Conservation (phyloP, 2,329 filamentous ascomycete species). For the Microdochium paspali region DNA sequence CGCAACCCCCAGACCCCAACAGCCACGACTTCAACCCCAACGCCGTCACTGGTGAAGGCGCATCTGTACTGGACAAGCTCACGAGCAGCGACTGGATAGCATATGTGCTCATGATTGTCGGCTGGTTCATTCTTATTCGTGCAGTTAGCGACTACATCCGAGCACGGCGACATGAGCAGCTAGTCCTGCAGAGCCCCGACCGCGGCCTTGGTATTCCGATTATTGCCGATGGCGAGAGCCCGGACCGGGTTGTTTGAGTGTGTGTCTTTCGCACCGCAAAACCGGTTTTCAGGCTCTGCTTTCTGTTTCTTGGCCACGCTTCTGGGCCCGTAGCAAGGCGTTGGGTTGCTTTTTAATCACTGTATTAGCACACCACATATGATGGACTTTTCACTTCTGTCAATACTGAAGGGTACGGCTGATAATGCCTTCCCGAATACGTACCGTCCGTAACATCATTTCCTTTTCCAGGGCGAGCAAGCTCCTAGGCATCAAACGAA, state of each 20-base stretch:
- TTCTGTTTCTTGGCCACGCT: background rate
- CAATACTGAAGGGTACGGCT: background rate
- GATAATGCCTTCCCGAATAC: background rate
- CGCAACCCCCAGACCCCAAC: slow-evolving; percentile 77
- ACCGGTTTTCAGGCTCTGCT: background rate
- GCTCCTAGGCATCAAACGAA: too few relatives aligned
- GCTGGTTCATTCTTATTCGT: slow-evolving; percentile 95
- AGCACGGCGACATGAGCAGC: slow-evolving; percentile 81
- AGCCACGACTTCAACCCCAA: slow-evolving; percentile 78
- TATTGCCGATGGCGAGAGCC: slow-evolving; percentile 74
- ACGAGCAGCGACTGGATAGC: slow-evolving; percentile 78
- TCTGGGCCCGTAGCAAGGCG: background rate
- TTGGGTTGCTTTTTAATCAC: background rate
- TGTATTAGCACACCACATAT: background rate
- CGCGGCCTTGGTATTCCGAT: slow-evolving; percentile 76
- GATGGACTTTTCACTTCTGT: background rate
- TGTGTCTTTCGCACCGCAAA: too few relatives aligned
- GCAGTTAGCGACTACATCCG: slow-evolving; percentile 85
- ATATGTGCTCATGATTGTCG: slow-evolving; percentile 90
- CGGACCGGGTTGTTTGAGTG: slow-evolving; percentile 61
- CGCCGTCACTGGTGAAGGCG: slow-evolving; percentile 38
- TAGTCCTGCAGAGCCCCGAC: slow-evolving; percentile 88
- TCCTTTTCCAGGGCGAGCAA: too few relatives aligned
- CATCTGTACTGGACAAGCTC: slow-evolving; percentile 45
- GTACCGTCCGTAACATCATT: background rate